These are phyloP conservation scores for Penicillium brasilianum DNA, from an alignment of 2,329 filamentous ascomycete genomes.

Conservation along the genomic window DNA sequence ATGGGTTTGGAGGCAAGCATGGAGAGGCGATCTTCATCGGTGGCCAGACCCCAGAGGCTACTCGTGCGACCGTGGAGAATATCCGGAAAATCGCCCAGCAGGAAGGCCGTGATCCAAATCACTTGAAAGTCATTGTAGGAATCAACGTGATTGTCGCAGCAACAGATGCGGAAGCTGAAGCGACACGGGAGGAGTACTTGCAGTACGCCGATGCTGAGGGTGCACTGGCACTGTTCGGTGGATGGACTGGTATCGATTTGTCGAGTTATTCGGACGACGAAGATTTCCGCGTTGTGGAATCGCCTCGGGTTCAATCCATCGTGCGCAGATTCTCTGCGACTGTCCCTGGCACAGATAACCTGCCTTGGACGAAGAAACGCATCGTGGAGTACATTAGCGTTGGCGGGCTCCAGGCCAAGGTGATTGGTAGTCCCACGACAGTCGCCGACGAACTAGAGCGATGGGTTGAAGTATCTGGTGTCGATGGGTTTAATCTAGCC, in stretches of 20 bases:
- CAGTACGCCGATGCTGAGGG: background rate
- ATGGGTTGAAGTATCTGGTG: conserved; percentile 41
- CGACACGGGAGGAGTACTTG: background rate
- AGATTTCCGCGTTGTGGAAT: background rate
- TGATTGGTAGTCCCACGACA: conserved; percentile 42
- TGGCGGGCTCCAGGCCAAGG: conserved; percentile 43
- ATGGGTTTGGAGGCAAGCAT: background rate
- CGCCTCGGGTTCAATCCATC: background rate
- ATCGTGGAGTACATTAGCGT: conserved; percentile 36
- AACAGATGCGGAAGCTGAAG: background rate
- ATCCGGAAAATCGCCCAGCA: background rate
- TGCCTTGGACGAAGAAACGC: conserved; percentile 37
- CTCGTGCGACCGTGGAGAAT: background rate
- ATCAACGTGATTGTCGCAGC: background rate
- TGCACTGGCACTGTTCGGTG: background rate
- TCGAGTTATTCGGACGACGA: background rate
- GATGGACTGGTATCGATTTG: background rate
- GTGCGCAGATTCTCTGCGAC: conserved; percentile 40
- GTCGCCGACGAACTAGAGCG: conserved; percentile 46
- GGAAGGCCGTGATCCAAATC: background rate
- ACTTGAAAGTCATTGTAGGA: background rate
- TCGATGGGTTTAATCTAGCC: conserved; percentile 44
- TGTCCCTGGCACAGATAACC: conserved; percentile 38
- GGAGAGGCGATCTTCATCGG: conserved; percentile 1
- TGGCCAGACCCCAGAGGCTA: background rate